A percentile compares a stretch with the other conserved stretches of the same genome.
Conservation (phyloP, 2,329 filamentous ascomycete genomes). For the Trichoderma sp. region DNA sequence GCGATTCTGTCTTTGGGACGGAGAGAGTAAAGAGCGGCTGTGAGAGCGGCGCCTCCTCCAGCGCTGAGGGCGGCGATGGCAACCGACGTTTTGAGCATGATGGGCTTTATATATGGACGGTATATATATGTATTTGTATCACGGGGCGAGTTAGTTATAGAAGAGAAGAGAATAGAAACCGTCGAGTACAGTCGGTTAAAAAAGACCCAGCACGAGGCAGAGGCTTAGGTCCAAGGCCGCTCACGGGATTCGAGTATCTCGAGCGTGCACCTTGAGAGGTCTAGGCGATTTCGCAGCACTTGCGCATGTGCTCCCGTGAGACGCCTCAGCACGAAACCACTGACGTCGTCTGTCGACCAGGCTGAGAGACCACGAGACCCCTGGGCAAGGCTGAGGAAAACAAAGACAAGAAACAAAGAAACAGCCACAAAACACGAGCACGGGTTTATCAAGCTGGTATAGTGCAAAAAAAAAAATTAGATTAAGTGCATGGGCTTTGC, state of each 20-base stretch:
- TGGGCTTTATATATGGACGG: constrained; percentile 8
- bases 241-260: constrained; percentile 17
- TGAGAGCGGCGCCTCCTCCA: constrained; percentile 74
- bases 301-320: constrained; percentile 2
- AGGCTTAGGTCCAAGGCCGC: neutral
- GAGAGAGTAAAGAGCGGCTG: constrained; percentile 67
- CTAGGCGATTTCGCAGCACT: constrained; percentile 1
- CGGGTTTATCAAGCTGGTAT: neutral
- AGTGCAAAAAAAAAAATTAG: neutral
- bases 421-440: neutral
- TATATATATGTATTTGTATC: neutral
- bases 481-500: constrained; percentile 5
- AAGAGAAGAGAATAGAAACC: neutral
- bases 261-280: neutral
- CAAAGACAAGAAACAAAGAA: neutral
- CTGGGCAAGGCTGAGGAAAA: constrained; percentile 23
- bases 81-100: constrained; percentile 78
- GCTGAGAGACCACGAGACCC: constrained; percentile 24
- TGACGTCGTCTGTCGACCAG: constrained; percentile 23
- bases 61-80: constrained; percentile 77
- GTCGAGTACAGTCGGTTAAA: constrained; percentile 8
- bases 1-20: constrained; percentile 55
- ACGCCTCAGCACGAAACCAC: neutral
- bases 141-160: neutral
- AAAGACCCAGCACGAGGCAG: constrained; percentile 11